Base-by-base conservation (phyloP, 805 yeast species). In the Metschnikowia cubensis region DNA sequence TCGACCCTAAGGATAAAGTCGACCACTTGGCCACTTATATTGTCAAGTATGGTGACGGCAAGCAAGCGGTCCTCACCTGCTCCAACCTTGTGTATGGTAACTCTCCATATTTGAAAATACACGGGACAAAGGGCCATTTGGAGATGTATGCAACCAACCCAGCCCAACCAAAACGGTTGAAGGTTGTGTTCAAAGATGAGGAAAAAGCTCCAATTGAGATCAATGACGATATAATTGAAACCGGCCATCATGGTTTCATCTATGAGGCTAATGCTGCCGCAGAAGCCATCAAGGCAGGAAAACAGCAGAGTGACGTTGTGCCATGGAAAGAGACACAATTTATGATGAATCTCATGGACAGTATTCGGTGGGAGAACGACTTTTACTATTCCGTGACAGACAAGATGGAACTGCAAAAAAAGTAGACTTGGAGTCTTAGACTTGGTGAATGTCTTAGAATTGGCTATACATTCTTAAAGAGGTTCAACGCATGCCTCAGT, bases 251-350 rank as follows among this genome's bases (percentile, higher is more conserved):
- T 43, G 86, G 86, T 0, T 75, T 80, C 60, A 76, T 76, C 56
- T 75, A 74, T 61, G 85, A 81, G 63, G 84, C 84, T 1, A 75
- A 79, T 56, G 82, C 78, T 4, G 74, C 73, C 31, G 84, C 81
- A 3, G 62, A 69, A 42, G 78, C 74, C 48, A 65, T 81, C 37
- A 48, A 59, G 5, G 64, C 61, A 14, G 80, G 80, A 11, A 67
- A 63, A 48, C 56, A 60, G 14, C 69, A 72, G 53, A 70, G 72
- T 51, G 62, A 56, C 17, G 42, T 60, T 3, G 63, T 72, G 59
- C 75, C 83, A 2, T 69, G 68, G 60, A 70, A 59, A 4, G 85
- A 82, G 63, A 70, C 79, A 32, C 54, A 76, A 35, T 59, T 71
- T 44, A 74, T 80, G 36, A 73, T 79, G 77, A 66, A 61, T 18